Evolutionary conservation across 2,329 filamentous ascomycete species (phyloP), one percentile per base, ranked within the genome.

Genomic region (Talaromyces sp.): DNA sequence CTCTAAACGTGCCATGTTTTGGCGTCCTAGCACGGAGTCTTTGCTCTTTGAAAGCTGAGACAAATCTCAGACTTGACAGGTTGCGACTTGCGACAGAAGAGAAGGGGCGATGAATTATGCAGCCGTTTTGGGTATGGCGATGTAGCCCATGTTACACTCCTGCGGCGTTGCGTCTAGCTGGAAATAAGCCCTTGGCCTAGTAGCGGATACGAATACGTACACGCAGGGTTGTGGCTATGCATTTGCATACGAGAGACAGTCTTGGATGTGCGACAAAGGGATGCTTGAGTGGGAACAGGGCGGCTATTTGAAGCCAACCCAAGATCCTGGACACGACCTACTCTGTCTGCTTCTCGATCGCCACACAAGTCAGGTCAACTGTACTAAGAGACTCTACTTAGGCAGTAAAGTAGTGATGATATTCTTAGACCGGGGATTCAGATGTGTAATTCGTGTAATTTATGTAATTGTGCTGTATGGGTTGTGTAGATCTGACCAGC

Each of bases 201-300:
- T 56, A 35, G 33, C 52, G 52, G 52, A 56, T 56, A 37, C n/a
- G 33, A 25, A 22, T 62, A 52, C 45, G 59, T 62, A 49, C 25
- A 49, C 25, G 13, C 59, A 56, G 31, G 47, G 35, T 19, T 43
- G 60, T 62, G 60, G 60, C 60, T 62, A 54, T 54, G 60, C 60
- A 50, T 11, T 52, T 52, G 13, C 31, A 47, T 52, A 33, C 49
- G 47, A 27, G 49, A 54, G 50, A 37, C 52, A 19, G 13, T 39
- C 13, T 27, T 39, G 13, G 33, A 52, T 37, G 59, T 61, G 45
- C 59, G 47, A 52, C 45, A 31, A 8, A 59, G 39, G 35, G 35
- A 41, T 17, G 1, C 27, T 15, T 11, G 9, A 27, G 37, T 47
- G 41, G 25, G n/a, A 33, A 19, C 6, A 50, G 33, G n/a, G 45